These are phyloP conservation scores for Pholiota conissans DNA, from an alignment of 768 basidiomycete species.

Conservation along the genomic window DNA sequence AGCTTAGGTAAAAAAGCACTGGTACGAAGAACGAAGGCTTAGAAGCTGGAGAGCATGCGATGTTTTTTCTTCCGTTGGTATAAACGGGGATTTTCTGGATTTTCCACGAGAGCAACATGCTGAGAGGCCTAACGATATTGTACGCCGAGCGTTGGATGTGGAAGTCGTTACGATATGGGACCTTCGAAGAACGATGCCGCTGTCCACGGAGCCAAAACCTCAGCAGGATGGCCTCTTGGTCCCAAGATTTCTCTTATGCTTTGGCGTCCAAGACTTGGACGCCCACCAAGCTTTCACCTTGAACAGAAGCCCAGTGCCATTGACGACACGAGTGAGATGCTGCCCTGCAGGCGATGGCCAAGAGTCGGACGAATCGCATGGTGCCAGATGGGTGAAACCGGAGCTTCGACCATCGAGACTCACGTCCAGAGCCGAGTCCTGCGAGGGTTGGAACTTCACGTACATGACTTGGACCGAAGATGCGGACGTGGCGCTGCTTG, in stretches of 20 bases:
- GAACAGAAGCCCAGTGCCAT: constrained; percentile 13
- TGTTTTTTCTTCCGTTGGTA: background rate
- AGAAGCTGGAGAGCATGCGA: background rate
- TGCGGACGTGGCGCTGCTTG: background rate
- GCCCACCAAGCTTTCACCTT: constrained; percentile 18
- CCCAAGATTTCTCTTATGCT: constrained; percentile 2
- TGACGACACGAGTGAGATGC: constrained; percentile 1
- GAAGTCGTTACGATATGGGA: no score
- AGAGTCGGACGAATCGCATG: background rate
- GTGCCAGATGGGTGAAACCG: background rate
- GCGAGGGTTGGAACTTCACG: background rate
- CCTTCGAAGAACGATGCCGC: no score
- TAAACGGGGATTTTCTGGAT: background rate
- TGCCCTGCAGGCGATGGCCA: background rate
- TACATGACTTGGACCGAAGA: constrained; percentile 4
- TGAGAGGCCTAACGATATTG: no score
- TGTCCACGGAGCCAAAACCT: background rate
- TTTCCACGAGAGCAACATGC: background rate
- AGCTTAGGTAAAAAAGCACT: background rate
- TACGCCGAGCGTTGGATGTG: no score
- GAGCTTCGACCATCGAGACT: background rate
- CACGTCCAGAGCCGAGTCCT: background rate
- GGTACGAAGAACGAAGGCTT: background rate
- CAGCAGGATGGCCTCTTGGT: constrained; percentile 8
- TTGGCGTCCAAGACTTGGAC: constrained; percentile 15